phyloP scores from a whole-genome alignment of 805 yeast genomes.

The Teunomyces kruisii region DNA sequence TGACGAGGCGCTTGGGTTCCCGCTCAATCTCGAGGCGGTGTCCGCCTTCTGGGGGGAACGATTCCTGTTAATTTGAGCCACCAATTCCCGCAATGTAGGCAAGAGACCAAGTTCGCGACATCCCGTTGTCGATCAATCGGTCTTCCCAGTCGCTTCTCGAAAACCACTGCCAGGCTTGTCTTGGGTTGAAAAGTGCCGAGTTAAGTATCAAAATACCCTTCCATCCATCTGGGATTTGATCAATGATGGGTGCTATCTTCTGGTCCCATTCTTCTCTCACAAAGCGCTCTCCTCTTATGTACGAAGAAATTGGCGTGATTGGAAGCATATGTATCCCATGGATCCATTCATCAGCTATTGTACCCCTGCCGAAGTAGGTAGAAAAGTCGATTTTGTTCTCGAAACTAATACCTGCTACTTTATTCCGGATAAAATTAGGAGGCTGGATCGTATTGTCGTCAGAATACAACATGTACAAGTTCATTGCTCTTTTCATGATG shows the following conservation, averaged over 20 bases:
- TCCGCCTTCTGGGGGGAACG: too few relatives aligned
- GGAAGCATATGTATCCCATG: conserved; percentile 83
- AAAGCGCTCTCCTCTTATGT: conserved; percentile 52
- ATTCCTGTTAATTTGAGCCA: conserved; percentile 14
- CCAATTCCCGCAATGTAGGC: conserved; percentile 65
- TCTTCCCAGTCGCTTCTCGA: conserved; percentile 51
- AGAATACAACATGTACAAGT: conserved; percentile 53
- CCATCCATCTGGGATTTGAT: conserved; percentile 64
- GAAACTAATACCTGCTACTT: conserved; percentile 71
- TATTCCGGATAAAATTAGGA: conserved; percentile 52
- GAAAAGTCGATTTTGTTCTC: conserved; percentile 74
- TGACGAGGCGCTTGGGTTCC: too few relatives aligned
- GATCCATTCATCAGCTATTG: conserved; percentile 57
- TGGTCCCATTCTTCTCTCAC: conserved; percentile 65
- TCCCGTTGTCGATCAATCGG: conserved; percentile 75
- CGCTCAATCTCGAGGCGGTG: too few relatives aligned
- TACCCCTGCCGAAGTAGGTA: conserved; percentile 72
- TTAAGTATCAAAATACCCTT: conserved; percentile 71
- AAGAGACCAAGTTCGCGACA: conserved; percentile 83
- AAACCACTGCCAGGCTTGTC: conserved; percentile 44
- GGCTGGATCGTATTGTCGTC: conserved; percentile 60
- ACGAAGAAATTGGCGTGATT: conserved; percentile 65
- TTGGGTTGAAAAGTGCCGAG: conserved; percentile 71
- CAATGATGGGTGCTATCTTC: conserved; percentile 45
- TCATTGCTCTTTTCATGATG: conserved; percentile 53